Conservation (phyloP, 352 stramenopile genomes). For the Phytophthora pinifolia region DNA sequence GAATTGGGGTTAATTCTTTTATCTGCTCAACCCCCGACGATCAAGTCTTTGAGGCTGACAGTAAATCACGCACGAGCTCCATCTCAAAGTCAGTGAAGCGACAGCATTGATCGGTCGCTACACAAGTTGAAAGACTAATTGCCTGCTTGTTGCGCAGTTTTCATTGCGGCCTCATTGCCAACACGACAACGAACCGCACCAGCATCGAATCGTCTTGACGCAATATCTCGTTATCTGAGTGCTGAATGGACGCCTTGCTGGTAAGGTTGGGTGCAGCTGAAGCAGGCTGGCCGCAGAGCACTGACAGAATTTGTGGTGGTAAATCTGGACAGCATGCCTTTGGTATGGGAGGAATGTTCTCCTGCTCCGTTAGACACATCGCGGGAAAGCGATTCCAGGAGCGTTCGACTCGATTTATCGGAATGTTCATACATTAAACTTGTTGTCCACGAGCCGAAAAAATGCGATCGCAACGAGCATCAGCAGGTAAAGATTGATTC, state of each 20-base stretch:
- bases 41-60: conserved; percentile 17
- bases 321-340: conserved; percentile 7
- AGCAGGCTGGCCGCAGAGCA: too few species aligned
- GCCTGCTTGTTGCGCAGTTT: conserved; percentile 6
- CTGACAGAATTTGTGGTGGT: too few species aligned
- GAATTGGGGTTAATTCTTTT: conserved; percentile 39
- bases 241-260: conserved; percentile 27
- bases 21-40: conserved; percentile 8
- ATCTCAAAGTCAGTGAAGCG: conserved; percentile 17
- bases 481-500: conserved; percentile 22
- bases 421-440: conserved; percentile 40
- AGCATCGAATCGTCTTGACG: conserved; percentile 11
- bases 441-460: conserved; percentile 18
- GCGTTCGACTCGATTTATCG: conserved; percentile 14
- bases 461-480: conserved; percentile 3
- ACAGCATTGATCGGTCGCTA: background rate
- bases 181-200: background rate
- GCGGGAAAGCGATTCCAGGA: conserved; percentile 7
- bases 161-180: conserved; percentile 22
- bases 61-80: conserved; percentile 4
- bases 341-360: conserved; percentile 7
- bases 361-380: background rate
- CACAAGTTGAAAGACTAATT: background rate
- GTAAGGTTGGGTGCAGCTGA: conserved; percentile 10
- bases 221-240: conserved; percentile 38